Evolutionary conservation across 176 grass and related monocot genomes (phyloP), one percentile per base, ranked within the genome.

Genomic region (Ensete ventricosum): DNA sequence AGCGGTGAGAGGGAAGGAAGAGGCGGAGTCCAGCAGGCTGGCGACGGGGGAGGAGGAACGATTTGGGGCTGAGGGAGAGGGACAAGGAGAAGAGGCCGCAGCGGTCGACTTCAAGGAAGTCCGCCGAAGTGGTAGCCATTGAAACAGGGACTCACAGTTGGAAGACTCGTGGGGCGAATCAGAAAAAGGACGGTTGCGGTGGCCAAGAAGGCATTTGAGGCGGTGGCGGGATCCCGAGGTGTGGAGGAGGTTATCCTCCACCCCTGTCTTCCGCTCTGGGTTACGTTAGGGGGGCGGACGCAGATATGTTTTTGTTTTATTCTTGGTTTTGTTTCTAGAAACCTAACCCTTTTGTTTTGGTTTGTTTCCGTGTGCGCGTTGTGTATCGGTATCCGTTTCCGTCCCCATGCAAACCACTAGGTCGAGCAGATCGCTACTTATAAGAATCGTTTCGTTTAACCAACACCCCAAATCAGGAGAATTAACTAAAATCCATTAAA

Each of bases 41-140:
- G 72, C 4, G 72, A 21, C 20, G 13, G 34, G 23, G 52, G 19
- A 74, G 1, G 53, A 23, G 53, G 53, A 74, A 16, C 14, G 12
- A 55, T 27, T 17, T 54, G 72, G 52, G 14, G 53, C 24, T 25
- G 22, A 24, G 72, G 52, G 53, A 16, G 13, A 19, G 52, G 17
- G 53, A 53, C 8, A 74, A 2, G 72, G 50, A 20, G 72, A 55
- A 55, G 52, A 27, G 53, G 23, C 22, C 72, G 53, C 72, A 55
- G 20, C 72, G 52, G 53, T 27, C 52, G 52, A 74, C 1, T 26
- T 74, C 72, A 24, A 74, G 53, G 71, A 73, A 73, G 53, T 23
- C 12, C 23, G 68, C 26, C 17, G 70, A 11, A n/a, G 70, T 20
- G 13, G 43, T 10, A 16, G 68, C 34, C 48, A 51, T 71, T 17